These are phyloP conservation scores for Terfezia boudieri DNA, from an alignment of 495 filamentous ascomycete species.

Conservation along the genomic window DNA sequence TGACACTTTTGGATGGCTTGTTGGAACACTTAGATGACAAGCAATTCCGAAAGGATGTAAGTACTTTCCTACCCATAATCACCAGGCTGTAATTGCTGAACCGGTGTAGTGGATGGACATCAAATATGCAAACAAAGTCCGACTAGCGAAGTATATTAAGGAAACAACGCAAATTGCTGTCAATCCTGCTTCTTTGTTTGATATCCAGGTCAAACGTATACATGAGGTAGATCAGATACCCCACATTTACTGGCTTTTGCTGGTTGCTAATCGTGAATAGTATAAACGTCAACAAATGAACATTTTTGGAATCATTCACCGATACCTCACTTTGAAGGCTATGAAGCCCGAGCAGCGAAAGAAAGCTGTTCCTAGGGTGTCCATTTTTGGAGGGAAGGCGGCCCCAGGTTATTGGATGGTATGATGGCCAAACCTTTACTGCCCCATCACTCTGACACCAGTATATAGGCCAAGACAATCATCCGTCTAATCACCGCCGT, in stretches of 20 bases:
- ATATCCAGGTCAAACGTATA: slow-evolving; percentile 96
- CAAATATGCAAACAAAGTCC: slow-evolving; percentile 40
- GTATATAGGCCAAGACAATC: slow-evolving; percentile 55
- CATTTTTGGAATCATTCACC: slow-evolving; percentile 93
- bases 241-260: neutral
- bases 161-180: slow-evolving; percentile 52
- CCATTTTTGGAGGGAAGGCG: slow-evolving; percentile 93
- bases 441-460: neutral
- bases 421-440: neutral
- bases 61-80: slow-evolving; percentile 56
- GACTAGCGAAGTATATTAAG: slow-evolving; percentile 78
- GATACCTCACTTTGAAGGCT: slow-evolving; percentile 71
- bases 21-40: slow-evolving; percentile 64
- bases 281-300: slow-evolving; percentile 99
- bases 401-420: slow-evolving; percentile 97
- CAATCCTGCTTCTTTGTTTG: slow-evolving; percentile 74
- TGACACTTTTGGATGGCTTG: slow-evolving; percentile 63
- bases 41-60: slow-evolving; percentile 66
- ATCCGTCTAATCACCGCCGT: slow-evolving; percentile 93
- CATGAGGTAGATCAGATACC: slow-evolving; percentile 35
- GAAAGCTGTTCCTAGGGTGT: slow-evolving; percentile 76
- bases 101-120: slow-evolving; percentile 18
- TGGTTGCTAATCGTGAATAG: slow-evolving; percentile 5
- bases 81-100: slow-evolving; percentile 12
- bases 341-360: slow-evolving; percentile 68